Evolutionary conservation across 306 rosid genomes (phyloP), one percentile per base, ranked within the genome.

Genomic region (Quercus robur): DNA sequence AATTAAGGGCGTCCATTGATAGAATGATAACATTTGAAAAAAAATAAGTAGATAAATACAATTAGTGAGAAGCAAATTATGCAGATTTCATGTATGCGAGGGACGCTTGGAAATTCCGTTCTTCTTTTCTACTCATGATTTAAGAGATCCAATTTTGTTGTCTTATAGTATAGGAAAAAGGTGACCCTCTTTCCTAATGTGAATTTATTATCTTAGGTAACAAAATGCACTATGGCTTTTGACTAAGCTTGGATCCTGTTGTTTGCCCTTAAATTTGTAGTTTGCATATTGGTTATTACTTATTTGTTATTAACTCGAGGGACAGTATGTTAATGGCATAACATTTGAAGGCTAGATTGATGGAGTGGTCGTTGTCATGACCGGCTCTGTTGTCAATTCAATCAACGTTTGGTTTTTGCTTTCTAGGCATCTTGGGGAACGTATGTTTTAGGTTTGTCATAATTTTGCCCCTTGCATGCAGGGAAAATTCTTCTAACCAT

Each of bases 401-500:
- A 38, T 44, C 5, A 56, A 67, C 44, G 2, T 41, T 68, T 19
- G 35, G 9, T 70, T 18, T 59, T 18, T 46, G 17, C 49, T 62
- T 62, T 41, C 63, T 20, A 19, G 15, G 71, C 21, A 13, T 7
- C 56, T 35, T 46, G 23, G 21, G 71, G 14, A 64, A 56, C 49
- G 15, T 62, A 19, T 59, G 18, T 58, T 44, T 76, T 78, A 3
- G 64, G 74, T 31, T 21, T 51, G 9, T 74, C 14, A 75, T 58
- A 59, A 10, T 17, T 63, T 75, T 86, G 62, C 25, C 38, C 70
- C 66, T 44, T 77, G 26, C 56, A 19, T 86, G 75, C 94, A 94
- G 98, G 97, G 80, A 94, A 88, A 85, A 83, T 92, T 81, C 93
- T 90, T 71, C 89, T 94, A 23, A 89, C 91, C 54, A 56, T 90